Evolutionary conservation across 352 stramenopile species (phyloP), one percentile per base, ranked within the genome.

Genomic region (Globisporangium middletonii): DNA sequence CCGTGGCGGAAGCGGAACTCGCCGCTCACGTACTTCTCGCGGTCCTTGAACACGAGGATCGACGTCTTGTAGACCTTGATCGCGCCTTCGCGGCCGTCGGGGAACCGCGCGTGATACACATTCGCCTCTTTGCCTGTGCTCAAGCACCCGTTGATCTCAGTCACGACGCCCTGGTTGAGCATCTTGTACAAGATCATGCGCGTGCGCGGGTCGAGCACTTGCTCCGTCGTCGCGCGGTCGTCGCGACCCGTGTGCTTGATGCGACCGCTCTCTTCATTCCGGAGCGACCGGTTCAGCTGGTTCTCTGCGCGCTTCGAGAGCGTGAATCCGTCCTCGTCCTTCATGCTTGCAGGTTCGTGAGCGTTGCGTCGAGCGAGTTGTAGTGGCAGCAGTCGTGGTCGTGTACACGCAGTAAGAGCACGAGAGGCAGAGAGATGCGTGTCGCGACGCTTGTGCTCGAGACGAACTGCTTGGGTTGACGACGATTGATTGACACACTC

Each of bases 61-160:
- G 81, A 88, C 7, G 82, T 91, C 73, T 92, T 92, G 77, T 92
- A 94, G 9, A 91, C 79, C 62, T 90, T 90, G 58, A 92, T 86
- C 26, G 84, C 84, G 11, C 77, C 79, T 37, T 98, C 96, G 16
- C 68, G 60, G 50, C 68, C 84, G 53, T 88, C 72, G 7, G 71
- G 65, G 11, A 94, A 67, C 9, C 77, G 68, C 46, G 97, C 97
- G 64, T 99, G 98, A 75, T 99, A 99, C 37, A 99, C 97, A 81
- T 99, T 99, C 38, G 97, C 97, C 76, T 99, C 97, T 68, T 99
- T 99, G 38, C 97, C 97, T 9, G 97, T 99, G 71, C 90, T 98
- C 38, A 99, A 67, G 67, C 97, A 99, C 47, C 97, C 97, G 73
- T 99, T 98, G 64, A 99, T 99, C 65, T 98, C 83, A 44, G 87